Conservation (phyloP, 2,329 filamentous ascomycete species). For the Orbilia brochopaga region DNA sequence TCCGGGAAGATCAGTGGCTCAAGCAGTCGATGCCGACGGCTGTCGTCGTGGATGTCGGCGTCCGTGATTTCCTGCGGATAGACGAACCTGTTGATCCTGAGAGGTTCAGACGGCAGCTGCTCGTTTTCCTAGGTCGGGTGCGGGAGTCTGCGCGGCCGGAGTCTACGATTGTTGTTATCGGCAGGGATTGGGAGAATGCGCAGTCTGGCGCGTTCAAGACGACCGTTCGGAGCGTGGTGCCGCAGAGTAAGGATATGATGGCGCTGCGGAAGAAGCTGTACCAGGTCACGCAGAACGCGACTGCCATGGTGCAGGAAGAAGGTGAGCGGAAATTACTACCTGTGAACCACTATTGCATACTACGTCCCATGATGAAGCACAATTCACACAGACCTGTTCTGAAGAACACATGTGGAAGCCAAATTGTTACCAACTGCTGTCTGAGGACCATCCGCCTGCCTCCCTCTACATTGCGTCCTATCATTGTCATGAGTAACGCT, state of each 20-base stretch:
- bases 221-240: constrained; percentile 27
- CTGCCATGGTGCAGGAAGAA: constrained; percentile 31
- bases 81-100: constrained; percentile 38
- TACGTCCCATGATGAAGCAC: constrained; percentile 49
- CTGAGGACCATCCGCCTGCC: constrained; percentile 25
- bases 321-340: constrained; percentile 16
- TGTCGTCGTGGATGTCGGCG: constrained; percentile 53
- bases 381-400: constrained; percentile 52
- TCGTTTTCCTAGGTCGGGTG: constrained; percentile 52
- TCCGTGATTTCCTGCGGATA: constrained; percentile 51
- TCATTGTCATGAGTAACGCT: not conserved
- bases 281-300: constrained; percentile 50
- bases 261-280: constrained; percentile 43
- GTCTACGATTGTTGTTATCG: constrained; percentile 52
- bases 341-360: not conserved
- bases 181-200: constrained; percentile 41
- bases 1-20: constrained; percentile 41
- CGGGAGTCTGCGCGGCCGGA: constrained; percentile 51
- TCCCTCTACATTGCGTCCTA: not conserved
- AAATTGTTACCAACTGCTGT: constrained; percentile 52
- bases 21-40: constrained; percentile 23
- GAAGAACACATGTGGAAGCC: constrained; percentile 48
- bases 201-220: constrained; percentile 29
- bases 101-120: constrained; percentile 48
- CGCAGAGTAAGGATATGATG: constrained; percentile 21